Evolutionary conservation across 768 basidiomycete species (phyloP), one percentile per base, ranked within the genome.

Genomic region (Phaeolepiota aurea): DNA sequence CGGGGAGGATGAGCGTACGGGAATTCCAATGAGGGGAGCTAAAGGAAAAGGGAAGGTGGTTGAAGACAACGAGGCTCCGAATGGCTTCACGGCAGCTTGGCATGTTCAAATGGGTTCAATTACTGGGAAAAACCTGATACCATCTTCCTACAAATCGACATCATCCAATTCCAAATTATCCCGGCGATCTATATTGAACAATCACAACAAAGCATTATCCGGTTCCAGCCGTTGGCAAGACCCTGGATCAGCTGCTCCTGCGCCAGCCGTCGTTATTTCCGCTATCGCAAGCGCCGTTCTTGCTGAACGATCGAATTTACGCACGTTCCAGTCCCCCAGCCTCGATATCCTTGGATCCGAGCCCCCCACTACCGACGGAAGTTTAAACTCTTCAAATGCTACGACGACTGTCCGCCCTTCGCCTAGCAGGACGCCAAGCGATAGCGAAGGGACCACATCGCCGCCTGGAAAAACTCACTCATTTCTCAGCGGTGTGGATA

Each of bases 211-310:
- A 22, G 65, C 69, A 2, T 64, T 61, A 32, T 67, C 64, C 12
- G 64, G 65, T 16, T 53, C 58, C 7, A 57, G 59, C 14, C 66
- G 64, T 41, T 74, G 74, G 72, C 69, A 75, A 50, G 71, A 74
- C 51, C 72, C 68, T 12, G 72, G 74, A 20, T 56, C 66, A 16
- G 64, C 66, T n/a, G 64, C 72, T 5, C 74, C 64, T 18, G 74
- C 74, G 0, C 74, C 74, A 34, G 73, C 72, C 1, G 64, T 77
- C 12, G 59, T 77, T 36, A 71, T 77, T 4, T 72, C 71, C 32
- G 67, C 71, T 18, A 64, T 70, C 21, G n/a, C n/a, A n/a, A n/a
- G n/a, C n/a, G n/a, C n/a, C n/a, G 72, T 68, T 7, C 57, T 63
- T 20, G 65, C 71, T 14, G 69, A 63, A 49, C 66, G 28, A 31